Evolutionary conservation across 345 rosid species (phyloP), one percentile per base, ranked within the genome.

Genomic region (Carallia brachiata): DNA sequence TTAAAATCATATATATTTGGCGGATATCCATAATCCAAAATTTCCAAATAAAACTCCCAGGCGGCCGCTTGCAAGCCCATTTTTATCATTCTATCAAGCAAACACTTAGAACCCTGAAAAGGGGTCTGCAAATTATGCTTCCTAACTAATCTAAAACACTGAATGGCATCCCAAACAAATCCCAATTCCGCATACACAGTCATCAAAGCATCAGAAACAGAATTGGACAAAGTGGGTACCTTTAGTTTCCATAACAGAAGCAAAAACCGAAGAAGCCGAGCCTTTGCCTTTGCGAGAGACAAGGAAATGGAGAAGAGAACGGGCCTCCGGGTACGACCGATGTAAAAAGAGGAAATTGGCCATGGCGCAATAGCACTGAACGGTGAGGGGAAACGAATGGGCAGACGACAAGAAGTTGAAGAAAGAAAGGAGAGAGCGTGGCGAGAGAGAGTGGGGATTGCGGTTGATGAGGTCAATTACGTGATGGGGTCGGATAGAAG

Each of bases 211-310:
- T 89, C 91, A 18, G 87, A 80, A 13, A 84, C 75, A 27, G 73
- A 81, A 77, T 55, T 70, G 53, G 68, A 70, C 9, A 30, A 30
- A 68, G 52, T 65, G 73, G 19, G 75, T 52, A 82, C 84, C 84
- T 82, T 73, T 77, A 47, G 82, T 75, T 73, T 84, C 81, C 10
- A 82, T 16, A 65, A 83, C 8, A 2, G 87, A 73, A 59, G 69
- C 36, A n/a, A 87, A 85, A 66, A 92, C 72, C 6, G 82, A 79
- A 23, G 86, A 69, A 78, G 87, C 83, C 1, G 96, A 90, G 78
- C 80, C 83, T 71, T 83, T 90, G 36, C 95, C 98, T 73, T 88
- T 86, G n/a, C 86, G 86, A 67, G 96, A 88, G 70, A 92, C 87
- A 65, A 88, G 37, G 69, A 84, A 77, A 16, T 52, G 69, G 62